Percentiles rank a stretch among this genome's conserved stretches.
These are phyloP conservation scores for Kickxella alabastrina DNA, from an alignment of 192 early-diverging fungal species.

Conservation along the genomic window DNA sequence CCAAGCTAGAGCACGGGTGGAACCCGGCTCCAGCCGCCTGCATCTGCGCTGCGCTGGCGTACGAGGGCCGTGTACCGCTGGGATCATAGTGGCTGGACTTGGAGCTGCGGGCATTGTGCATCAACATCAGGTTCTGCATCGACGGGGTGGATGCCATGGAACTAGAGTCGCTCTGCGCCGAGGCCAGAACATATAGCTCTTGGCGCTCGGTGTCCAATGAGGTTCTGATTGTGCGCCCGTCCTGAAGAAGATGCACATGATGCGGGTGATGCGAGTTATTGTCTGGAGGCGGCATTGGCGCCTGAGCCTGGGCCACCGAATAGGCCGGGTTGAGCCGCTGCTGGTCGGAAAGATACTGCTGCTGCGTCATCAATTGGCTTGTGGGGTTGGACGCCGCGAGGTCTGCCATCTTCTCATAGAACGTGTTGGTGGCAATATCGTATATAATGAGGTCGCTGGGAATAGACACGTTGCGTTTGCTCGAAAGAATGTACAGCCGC, in stretches of 20 bases:
- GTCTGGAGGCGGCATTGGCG: conserved; percentile 14
- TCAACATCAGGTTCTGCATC: conserved; percentile 22
- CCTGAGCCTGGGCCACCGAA: conserved; percentile 2
- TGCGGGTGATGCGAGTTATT: conserved; percentile 18
- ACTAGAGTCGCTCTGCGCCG: conserved; percentile 32
- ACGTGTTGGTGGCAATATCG: conserved; percentile 71
- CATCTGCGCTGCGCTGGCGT: conserved; percentile 12
- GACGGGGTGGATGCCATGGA: conserved; percentile 1
- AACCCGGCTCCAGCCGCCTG: conserved; percentile 24
- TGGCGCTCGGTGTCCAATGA: conserved; percentile 73
- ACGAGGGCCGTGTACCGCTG: conserved; percentile 1
- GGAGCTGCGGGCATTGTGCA: conserved; percentile 14
- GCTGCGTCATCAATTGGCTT: conserved; percentile 38
- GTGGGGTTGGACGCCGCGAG: conserved; percentile 7
- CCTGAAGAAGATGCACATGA: conserved; percentile 39
- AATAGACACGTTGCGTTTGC: conserved; percentile 78
- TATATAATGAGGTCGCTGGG: conserved; percentile 81
- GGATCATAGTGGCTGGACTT: conserved; percentile 7
- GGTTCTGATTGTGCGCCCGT: conserved; percentile 56
- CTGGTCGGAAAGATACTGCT: conserved; percentile 31
- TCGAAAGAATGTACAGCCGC: conserved; percentile 84
- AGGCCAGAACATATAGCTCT: conserved; percentile 79
- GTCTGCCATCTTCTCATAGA: conserved; percentile 61
- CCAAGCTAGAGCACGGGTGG: conserved; percentile 29
- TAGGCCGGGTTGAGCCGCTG: conserved; percentile 21